Conservation (phyloP, 148 eudicot species). For the Bassia scoparia region DNA sequence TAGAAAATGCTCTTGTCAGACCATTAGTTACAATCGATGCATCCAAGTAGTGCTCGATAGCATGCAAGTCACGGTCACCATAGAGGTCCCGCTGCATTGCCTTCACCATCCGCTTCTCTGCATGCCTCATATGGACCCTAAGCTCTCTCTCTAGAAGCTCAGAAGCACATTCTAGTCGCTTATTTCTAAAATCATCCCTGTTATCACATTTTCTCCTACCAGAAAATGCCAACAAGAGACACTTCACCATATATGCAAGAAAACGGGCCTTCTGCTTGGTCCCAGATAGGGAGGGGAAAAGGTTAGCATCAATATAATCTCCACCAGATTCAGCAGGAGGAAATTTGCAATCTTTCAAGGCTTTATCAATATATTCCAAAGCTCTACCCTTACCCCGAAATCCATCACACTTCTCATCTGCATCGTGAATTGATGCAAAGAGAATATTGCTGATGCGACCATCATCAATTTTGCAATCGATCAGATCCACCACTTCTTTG, state of each 20-base stretch:
- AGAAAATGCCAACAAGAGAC: constrained; percentile 60
- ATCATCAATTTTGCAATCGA: constrained; percentile 56
- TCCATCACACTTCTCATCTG: constrained; percentile 58
- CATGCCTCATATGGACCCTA: constrained; percentile 72
- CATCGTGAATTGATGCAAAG: constrained; percentile 77
- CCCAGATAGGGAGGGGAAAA: constrained; percentile 64
- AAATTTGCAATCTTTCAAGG: constrained; percentile 43
- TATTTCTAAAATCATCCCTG: constrained; percentile 86
- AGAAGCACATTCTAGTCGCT: constrained; percentile 75
- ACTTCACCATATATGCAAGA: constrained; percentile 85
- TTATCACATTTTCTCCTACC: constrained; percentile 80
- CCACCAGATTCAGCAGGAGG: constrained; percentile 66
- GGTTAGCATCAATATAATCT: constrained; percentile 39
- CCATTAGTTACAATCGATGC: constrained; percentile 88
- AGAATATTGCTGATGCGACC: constrained; percentile 58
- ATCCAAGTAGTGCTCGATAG: constrained; percentile 74
- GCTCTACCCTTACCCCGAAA: constrained; percentile 53
- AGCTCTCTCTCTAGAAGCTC: constrained; percentile 86
- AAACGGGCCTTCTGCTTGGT: constrained; percentile 68
- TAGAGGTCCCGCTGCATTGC: constrained; percentile 85
- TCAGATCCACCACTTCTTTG: constrained; percentile 64
- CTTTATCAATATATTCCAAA: constrained; percentile 38
- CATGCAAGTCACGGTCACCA: constrained; percentile 52
- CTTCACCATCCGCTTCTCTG: constrained; percentile 88
- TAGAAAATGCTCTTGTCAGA: constrained; percentile 83